Percentiles rank a stretch among this genome's conserved stretches.
These are phyloP conservation scores for Calonectria honghensis DNA, from an alignment of 2,329 filamentous ascomycete species.

Conservation along the genomic window DNA sequence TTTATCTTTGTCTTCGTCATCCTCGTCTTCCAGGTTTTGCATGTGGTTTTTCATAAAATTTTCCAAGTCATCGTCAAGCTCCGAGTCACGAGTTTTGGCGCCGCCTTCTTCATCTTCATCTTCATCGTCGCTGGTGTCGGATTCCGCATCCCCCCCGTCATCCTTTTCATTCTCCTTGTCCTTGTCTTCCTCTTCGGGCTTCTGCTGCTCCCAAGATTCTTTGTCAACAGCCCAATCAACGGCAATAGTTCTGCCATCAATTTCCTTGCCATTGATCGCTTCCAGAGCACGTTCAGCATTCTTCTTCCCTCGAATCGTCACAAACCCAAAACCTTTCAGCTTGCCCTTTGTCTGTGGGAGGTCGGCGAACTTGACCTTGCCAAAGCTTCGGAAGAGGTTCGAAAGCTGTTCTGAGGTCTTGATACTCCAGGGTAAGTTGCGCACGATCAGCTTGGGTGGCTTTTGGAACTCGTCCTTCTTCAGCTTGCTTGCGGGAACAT, in stretches of 20 bases:
- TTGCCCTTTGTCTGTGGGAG: slow-evolving; percentile 86
- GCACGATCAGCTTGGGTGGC: slow-evolving; percentile 87
- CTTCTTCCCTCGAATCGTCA: slow-evolving; percentile 89
- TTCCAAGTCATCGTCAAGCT: slow-evolving; percentile 67
- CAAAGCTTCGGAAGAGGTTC: slow-evolving; percentile 88
- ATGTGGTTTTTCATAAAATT: slow-evolving; percentile 77
- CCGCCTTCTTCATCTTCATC: slow-evolving; percentile 53
- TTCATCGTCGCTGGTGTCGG: slow-evolving; percentile 58
- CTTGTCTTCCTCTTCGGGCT: slow-evolving; percentile 63
- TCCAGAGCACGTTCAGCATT: slow-evolving; percentile 94
- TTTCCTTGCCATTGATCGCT: slow-evolving; percentile 89
- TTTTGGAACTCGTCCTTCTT: slow-evolving; percentile 76
- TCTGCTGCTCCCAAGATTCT: slow-evolving; percentile 84
- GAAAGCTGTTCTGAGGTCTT: slow-evolving; percentile 88
- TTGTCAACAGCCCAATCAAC: slow-evolving; percentile 99
- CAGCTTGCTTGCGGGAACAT: slow-evolving; percentile 67
- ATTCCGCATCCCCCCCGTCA: slow-evolving; percentile 62
- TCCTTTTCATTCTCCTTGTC: slow-evolving; percentile 61
- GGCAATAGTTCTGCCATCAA: slow-evolving; percentile 91
- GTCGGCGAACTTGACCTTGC: slow-evolving; percentile 91
- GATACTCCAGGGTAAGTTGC: slow-evolving; percentile 97
- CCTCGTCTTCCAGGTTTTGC: slow-evolving; percentile 74
- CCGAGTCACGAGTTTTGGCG: slow-evolving; percentile 63
- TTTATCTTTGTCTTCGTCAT: slow-evolving; percentile 66
- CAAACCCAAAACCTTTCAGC: slow-evolving; percentile 93